Evolutionary conservation across 306 rosid species (phyloP).

Genomic region (Quercus glauca): DNA sequence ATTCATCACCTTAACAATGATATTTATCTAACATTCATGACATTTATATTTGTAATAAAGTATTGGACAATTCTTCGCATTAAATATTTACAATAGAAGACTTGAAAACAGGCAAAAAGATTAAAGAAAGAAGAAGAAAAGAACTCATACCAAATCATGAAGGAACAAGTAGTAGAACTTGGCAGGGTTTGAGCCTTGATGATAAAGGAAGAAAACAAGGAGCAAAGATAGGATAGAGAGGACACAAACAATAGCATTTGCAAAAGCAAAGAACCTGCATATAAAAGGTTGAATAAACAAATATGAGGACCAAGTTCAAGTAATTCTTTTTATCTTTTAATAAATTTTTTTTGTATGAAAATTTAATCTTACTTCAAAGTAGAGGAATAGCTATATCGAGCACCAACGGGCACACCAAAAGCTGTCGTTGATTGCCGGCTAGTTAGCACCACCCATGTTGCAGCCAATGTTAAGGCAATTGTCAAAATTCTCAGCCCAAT

Average conservation of each 20-base stretch:
- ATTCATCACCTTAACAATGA: background rate
- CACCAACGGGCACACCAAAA: slow-evolving; percentile 35
- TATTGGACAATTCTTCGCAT: too few species aligned
- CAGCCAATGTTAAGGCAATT: slow-evolving; percentile 28
- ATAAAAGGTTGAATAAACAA: background rate
- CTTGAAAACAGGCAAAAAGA: background rate
- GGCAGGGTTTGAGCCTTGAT: slow-evolving; percentile 16
- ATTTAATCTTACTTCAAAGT: slow-evolving; percentile 20
- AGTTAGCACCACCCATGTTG: slow-evolving; percentile 38
- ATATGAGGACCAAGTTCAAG: too few species aligned
- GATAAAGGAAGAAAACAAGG: slow-evolving; percentile 20
- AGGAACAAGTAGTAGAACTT: slow-evolving; percentile 41
- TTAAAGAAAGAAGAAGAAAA: background rate
- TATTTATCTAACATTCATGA: too few species aligned
- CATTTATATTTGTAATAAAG: too few species aligned
- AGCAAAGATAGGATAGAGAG: slow-evolving; percentile 27
- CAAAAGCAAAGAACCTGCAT: slow-evolving; percentile 47
- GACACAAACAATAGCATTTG: slow-evolving; percentile 46
- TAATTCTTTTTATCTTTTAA: background rate
- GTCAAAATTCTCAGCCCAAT: slow-evolving; percentile 32
- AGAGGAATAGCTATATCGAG: slow-evolving; percentile 45
- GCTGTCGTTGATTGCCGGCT: slow-evolving; percentile 32
- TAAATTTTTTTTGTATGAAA: too few species aligned
- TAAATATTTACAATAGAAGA: background rate
- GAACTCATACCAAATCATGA: slow-evolving; percentile 49